Evolutionary conservation across 2,329 filamentous ascomycete genomes (phyloP).

Genomic region (Xylariales sp.): DNA sequence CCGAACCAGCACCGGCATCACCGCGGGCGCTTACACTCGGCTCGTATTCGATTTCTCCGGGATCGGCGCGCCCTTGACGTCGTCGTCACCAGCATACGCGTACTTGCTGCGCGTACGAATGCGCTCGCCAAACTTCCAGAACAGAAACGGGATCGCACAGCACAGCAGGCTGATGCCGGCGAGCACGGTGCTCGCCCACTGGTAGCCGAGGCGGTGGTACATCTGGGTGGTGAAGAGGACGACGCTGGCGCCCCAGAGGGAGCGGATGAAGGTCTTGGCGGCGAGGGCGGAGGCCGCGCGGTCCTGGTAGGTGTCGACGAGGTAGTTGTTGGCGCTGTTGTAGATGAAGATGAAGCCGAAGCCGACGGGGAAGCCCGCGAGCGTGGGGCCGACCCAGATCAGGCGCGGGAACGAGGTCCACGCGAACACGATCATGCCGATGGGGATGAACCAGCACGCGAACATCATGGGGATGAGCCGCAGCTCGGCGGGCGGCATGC

Average conservation of each 20-base stretch:
- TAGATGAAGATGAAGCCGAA: conserved; percentile 89
- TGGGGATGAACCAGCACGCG: conserved; percentile 76
- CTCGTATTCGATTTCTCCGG: conserved; percentile 41
- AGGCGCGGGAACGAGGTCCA: conserved; percentile 73
- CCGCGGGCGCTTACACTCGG: conserved; percentile 18
- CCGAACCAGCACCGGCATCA: too few species aligned
- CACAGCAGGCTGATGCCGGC: conserved; percentile 81
- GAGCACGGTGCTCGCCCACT: conserved; percentile 80
- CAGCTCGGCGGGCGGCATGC: conserved; percentile 75
- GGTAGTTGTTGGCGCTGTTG: conserved; percentile 81
- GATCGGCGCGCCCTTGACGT: conserved; percentile 23
- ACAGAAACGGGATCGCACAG: conserved; percentile 84
- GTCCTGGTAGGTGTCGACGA: conserved; percentile 72
- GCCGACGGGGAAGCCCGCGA: conserved; percentile 78
- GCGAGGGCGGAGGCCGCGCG: conserved; percentile 85
- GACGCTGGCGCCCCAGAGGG: conserved; percentile 81
- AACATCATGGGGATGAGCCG: conserved; percentile 86
- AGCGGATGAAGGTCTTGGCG: conserved; percentile 82
- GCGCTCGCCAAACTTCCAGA: conserved; percentile 79
- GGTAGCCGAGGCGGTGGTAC: conserved; percentile 77
- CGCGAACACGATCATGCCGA: conserved; percentile 69
- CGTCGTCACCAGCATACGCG: conserved; percentile 73
- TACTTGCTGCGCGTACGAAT: conserved; percentile 78
- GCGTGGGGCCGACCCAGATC: conserved; percentile 76
- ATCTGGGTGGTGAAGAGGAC: conserved; percentile 87